Evolutionary conservation across 305 asterid genomes (phyloP), one percentile per base, ranked within the genome.

Genomic region (Fraxinus ornus): DNA sequence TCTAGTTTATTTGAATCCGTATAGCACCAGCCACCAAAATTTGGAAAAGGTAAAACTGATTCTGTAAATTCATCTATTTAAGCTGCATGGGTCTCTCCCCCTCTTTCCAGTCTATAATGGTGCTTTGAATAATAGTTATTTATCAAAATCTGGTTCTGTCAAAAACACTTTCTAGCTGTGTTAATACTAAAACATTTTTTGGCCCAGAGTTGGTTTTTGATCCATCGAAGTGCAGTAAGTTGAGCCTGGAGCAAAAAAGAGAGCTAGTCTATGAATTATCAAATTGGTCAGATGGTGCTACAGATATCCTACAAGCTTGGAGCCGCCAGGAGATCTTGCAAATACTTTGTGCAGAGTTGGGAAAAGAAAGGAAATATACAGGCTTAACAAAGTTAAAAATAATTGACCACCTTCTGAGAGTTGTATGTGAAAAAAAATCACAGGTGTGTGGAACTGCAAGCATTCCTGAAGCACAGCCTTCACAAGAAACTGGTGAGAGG

Each of bases 231-330:
- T 89, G 90, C 92, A 86, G 90, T 78, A 90, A 86, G 79, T 80
- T 92, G 88, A 92, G 93, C 81, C 83, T 90, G 93, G 97, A 91
- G 83, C 94, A 91, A 86, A 93, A 87, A 88, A 88, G 97, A 77
- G 91, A 90, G 52, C 89, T 94, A 55, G 89, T 93, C 57, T 88
- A 90, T 32, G 95, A 89, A 84, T 87, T 93, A 75, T 89, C 93
- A 0, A 91, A 89, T 77, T 89, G 95, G 90, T 89, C 95, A 3
- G 96, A 92, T 35, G 88, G 88, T 71, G 95, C 93, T 6, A 84
- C 90, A 21, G 90, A 91, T 52, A 88, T 91, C 81, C 87, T 94
- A 62, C 92, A 90, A 78, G 85, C 94, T 0, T 89, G 97, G 92
- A 91, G 89, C 82, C 94, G 97, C 81, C 93, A 84, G 47, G 97